Base-by-base conservation (phyloP, 2,329 filamentous ascomycete genomes). In the Nemania bipapillata region DNA sequence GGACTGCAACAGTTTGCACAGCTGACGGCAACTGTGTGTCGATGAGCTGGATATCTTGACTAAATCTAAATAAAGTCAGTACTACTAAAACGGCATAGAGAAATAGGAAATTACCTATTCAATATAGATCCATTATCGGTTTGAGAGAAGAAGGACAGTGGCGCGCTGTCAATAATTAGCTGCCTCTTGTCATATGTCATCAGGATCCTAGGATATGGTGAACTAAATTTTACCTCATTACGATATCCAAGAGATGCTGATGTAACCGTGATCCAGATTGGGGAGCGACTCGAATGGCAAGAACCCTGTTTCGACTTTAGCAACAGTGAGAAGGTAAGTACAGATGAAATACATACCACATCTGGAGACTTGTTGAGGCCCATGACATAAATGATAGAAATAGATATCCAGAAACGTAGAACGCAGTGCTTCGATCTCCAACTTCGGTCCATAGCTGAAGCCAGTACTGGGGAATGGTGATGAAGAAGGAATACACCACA, bases 11-110 rank as follows among this genome's bases (percentile, higher is more conserved):
- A 17, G 77, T 74, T 15, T 76, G 73, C 9, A 83, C 61, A 0
- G 80, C 80, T 0, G 78, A 65, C 1, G 82, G 79, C 2, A 85
- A 75, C 58, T 80, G 76, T 30, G 80, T 83, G 65, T 85, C 83
- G 2, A 84, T 72, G 17, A 83, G 78, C 56, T 81, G 78, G 6
- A 83, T 80, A 42, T 84, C 82, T 71, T 84, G 81, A 8, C 79
- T 81, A 68, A 84, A 84, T 63, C 80, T 81, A 47, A 35, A 56
- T 1, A 12, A 17, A 30, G 28, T 73, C 24, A 71, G 50, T 28
- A 7, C 5, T 28, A 2, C 40, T 37, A 22, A 32, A 55, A 30
- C 20, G 20, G 12, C 11, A 1, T 26, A 30, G n/a, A n/a, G n/a
- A n/a, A n/a, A n/a, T n/a, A n/a, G n/a, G n/a, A n/a, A n/a, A n/a